Evolutionary conservation across 169 alveolate genomes (phyloP), one percentile per base, ranked within the genome.

Genomic region (Cryptosporidium xiaoi): DNA sequence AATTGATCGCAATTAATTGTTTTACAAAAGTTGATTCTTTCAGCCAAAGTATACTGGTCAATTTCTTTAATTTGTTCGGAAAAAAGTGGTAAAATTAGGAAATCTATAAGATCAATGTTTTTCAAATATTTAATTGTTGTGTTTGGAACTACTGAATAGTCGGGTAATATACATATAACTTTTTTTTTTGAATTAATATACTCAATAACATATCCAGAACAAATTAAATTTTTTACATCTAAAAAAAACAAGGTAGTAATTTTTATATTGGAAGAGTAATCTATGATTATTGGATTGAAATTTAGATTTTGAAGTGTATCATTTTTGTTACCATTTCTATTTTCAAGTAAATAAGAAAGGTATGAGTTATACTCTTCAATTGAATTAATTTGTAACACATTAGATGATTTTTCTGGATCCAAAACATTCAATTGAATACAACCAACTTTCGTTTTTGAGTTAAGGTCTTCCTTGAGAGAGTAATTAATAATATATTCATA

Each of bases 361-460:
- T 24, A 62, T 13, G 36, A 33, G 40, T 77, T 62, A 4, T 40
- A 56, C n/a, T 29, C 71, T 15, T 58, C 51, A 27, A 60, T 18
- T 24, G 71, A 58, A 31, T 77, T 66, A n/a, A 77, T 60, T 40
- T 1, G 3, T 7, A 29, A 18, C 10, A 31, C 46, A 24, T 60
- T 46, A 4, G 53, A 53, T 7, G 71, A 44, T 58, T 77, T 60
- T 8, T 48, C 13, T 40, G 87, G 87, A 77, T 77, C 71, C 36
- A 77, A 66, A 20, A 77, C 40, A 20, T 56, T 60, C 12, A 77
- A 24, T 46, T 60, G 62, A 34, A 77, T 56, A 36, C 77, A 60
- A 8, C 87, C 87, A 62, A 77, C 50, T 77, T 77, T 77, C 5
- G 87, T 77, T 62, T 33, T 77, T 24, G 71, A 77, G n/a, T 20